phyloP scores from a whole-genome alignment of 495 filamentous ascomycete species.

The Amorphotheca resinae region DNA sequence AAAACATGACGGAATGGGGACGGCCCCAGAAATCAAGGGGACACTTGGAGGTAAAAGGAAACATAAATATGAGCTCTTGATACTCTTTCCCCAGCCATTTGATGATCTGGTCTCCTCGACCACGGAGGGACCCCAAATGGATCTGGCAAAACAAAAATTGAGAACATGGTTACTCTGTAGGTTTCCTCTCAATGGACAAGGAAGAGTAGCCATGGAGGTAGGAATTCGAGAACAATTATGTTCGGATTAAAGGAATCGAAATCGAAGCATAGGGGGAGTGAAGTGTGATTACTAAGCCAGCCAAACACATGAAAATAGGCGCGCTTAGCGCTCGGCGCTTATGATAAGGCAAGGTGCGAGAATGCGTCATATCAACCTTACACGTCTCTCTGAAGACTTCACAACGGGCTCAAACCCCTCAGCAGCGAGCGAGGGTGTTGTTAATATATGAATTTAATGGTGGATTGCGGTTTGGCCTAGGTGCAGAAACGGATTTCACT shows the following conservation, averaged over 20 bases:
- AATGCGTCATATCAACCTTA: not conserved
- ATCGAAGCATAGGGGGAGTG: too few relatives aligned
- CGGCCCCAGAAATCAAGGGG: slow-evolving; percentile 69
- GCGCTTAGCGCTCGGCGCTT: not conserved
- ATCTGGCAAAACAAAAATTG: too few relatives aligned
- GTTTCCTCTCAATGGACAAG: slow-evolving; percentile 6
- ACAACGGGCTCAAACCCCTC: not conserved
- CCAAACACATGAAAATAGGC: too few relatives aligned
- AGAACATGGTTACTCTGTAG: too few relatives aligned
- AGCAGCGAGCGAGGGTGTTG: not conserved
- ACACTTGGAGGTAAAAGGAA: too few relatives aligned
- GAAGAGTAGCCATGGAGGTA: not conserved
- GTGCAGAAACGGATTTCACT: not conserved
- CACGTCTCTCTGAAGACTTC: not conserved
- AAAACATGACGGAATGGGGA: slow-evolving; percentile 56
- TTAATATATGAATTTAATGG: not conserved
- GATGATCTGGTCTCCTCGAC: too few relatives aligned
- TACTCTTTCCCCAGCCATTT: slow-evolving; percentile 55
- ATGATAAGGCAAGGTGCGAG: not conserved
- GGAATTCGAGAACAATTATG: too few relatives aligned
- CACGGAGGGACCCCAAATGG: too few relatives aligned
- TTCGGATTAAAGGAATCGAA: too few relatives aligned
- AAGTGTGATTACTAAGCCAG: too few relatives aligned
- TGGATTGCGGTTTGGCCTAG: not conserved
- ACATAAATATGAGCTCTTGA: slow-evolving; percentile 80